A percentile compares a stretch with the other conserved stretches of the same genome.
phyloP scores from a whole-genome alignment of 257 asterid genomes.

The Gardenia jasminoides region DNA sequence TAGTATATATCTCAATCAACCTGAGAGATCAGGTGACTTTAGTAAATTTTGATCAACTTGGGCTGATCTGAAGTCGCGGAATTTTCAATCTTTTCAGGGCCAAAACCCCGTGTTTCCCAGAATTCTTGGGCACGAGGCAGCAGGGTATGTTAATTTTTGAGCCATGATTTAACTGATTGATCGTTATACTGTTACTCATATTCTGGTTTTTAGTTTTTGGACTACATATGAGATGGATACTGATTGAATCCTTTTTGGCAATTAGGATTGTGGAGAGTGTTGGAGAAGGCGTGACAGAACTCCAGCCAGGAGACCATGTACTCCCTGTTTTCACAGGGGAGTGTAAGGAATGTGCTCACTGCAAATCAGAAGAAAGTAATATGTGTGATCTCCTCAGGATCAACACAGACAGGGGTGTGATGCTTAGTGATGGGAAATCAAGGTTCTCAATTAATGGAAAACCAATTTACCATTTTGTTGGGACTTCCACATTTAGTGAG shows the following conservation, averaged over 20 bases:
- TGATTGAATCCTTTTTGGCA: too few relatives aligned
- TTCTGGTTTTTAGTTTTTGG: too few relatives aligned
- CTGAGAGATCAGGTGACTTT: too few relatives aligned
- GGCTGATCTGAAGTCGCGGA: not conserved
- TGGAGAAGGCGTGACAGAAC: conserved; percentile 76
- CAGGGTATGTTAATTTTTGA: conserved; percentile 53
- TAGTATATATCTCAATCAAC: not conserved
- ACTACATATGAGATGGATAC: too few relatives aligned
- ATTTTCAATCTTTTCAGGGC: conserved; percentile 33
- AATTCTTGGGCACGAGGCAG: conserved; percentile 79
- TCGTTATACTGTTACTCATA: too few relatives aligned
- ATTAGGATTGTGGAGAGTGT: conserved; percentile 77
- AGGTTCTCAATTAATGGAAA: conserved; percentile 70
- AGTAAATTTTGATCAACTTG: too few relatives aligned
- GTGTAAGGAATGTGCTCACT: conserved; percentile 69
- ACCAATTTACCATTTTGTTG: conserved; percentile 73
- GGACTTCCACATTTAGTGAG: conserved; percentile 76
- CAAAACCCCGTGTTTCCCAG: conserved; percentile 81
- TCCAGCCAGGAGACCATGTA: conserved; percentile 71
- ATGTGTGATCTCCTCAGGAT: conserved; percentile 87
- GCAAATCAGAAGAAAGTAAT: conserved; percentile 73
- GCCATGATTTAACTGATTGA: too few relatives aligned
- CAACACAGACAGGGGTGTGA: conserved; percentile 65
- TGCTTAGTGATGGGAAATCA: conserved; percentile 56
- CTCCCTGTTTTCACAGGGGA: conserved; percentile 86